These are phyloP conservation scores for Termitomyces sp. DNA, from an alignment of 768 basidiomycete species.

Conservation along the genomic window DNA sequence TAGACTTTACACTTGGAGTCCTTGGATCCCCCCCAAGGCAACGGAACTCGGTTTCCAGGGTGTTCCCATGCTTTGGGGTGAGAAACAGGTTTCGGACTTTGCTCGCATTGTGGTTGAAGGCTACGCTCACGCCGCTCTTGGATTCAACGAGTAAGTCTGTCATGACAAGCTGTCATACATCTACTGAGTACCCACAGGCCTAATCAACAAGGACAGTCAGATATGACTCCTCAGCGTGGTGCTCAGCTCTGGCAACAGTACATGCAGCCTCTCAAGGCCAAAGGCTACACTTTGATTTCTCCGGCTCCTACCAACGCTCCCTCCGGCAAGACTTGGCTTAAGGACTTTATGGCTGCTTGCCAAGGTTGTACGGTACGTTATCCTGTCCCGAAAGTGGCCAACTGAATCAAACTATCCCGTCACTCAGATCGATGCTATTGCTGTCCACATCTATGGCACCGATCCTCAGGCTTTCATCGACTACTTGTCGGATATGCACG, in stretches of 20 bases:
- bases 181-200: slow-evolving; percentile 43
- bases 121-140: slow-evolving; percentile 49
- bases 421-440: slow-evolving; percentile 49
- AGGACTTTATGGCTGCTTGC: slow-evolving; percentile 53
- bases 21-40: slow-evolving; percentile 38
- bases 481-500: slow-evolving; percentile 46
- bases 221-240: slow-evolving; percentile 49
- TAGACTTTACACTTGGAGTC: slow-evolving; percentile 68
- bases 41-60: slow-evolving; percentile 46
- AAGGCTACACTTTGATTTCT: slow-evolving; percentile 57
- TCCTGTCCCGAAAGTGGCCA: background rate
- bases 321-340: slow-evolving; percentile 61
- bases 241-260: slow-evolving; percentile 56
- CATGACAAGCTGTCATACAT: background rate
- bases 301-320: slow-evolving; percentile 68
- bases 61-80: slow-evolving; percentile 72
- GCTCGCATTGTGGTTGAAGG: slow-evolving; percentile 39
- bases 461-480: slow-evolving; percentile 41
- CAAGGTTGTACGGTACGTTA: slow-evolving; percentile 47
- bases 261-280: slow-evolving; percentile 49
- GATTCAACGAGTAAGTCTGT: slow-evolving; percentile 68
- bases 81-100: slow-evolving; percentile 46
- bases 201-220: slow-evolving; percentile 57
- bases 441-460: slow-evolving; percentile 70
- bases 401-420: background rate